phyloP scores from a whole-genome alignment of 495 filamentous ascomycete species.

The Neurospora africana region DNA sequence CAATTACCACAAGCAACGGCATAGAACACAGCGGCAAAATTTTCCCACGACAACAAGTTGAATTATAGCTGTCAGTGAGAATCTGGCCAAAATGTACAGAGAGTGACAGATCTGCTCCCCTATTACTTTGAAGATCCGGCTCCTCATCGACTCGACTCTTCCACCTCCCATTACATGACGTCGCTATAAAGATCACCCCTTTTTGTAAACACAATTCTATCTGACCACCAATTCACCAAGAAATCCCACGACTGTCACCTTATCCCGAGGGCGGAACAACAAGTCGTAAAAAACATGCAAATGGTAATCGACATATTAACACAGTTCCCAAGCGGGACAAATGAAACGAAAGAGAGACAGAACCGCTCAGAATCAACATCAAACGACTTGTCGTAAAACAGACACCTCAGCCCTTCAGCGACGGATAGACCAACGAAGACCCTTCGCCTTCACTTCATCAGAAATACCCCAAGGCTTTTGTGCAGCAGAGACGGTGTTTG shows the following conservation, averaged over 20 bases:
- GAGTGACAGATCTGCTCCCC: constrained; percentile 17
- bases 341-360: constrained; percentile 10
- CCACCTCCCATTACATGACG: constrained; percentile 11
- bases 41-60: background rate
- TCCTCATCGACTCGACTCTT: constrained; percentile 8
- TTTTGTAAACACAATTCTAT: constrained; percentile 11
- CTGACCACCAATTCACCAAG: constrained; percentile 10
- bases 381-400: background rate
- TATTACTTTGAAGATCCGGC: constrained; percentile 17
- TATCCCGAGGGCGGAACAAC: background rate
- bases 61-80: background rate
- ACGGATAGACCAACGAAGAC: constrained; percentile 16
- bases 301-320: constrained; percentile 14
- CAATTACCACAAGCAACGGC: background rate
- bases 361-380: background rate
- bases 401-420: background rate
- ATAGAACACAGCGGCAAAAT: background rate
- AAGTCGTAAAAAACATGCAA: constrained; percentile 14
- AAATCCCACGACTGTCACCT: constrained; percentile 6
- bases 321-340: constrained; percentile 1
- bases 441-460: background rate
- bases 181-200: constrained; percentile 8
- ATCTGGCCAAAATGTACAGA: constrained; percentile 13
- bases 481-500: background rate
- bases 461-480: background rate